These are phyloP conservation scores for Amanita inopinata DNA, from an alignment of 768 basidiomycete species.

Conservation along the genomic window DNA sequence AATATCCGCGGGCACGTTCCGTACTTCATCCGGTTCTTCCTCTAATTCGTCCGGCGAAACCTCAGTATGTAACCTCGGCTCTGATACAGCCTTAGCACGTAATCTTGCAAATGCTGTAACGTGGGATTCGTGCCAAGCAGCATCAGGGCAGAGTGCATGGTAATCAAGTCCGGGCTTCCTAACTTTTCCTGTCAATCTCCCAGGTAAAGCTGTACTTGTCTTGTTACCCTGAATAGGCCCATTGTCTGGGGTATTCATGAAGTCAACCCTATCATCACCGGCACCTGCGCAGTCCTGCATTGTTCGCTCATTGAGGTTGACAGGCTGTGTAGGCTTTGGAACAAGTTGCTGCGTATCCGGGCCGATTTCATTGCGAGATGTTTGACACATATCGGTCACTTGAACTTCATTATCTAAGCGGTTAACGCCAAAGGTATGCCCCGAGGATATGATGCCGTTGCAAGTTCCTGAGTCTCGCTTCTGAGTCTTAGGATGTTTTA, in stretches of 20 bases:
- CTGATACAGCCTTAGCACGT: slow-evolving; percentile 26
- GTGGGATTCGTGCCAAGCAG: slow-evolving; percentile 6
- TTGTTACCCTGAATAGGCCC: no score
- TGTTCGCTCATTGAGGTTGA: background rate
- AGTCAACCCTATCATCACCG: no score
- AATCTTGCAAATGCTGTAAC: slow-evolving; percentile 26
- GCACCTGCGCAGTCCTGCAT: background rate
- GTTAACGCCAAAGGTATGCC: no score
- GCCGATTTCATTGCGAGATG: no score
- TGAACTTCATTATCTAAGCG: no score
- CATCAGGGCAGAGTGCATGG: background rate
- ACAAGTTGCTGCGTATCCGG: background rate
- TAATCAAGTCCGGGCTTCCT: background rate
- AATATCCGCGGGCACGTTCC: slow-evolving; percentile 29
- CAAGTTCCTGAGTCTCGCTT: no score
- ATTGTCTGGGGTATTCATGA: no score
- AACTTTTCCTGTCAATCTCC: background rate
- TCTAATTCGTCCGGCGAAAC: slow-evolving; percentile 1
- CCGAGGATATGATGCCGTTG: no score
- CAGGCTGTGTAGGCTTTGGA: background rate
- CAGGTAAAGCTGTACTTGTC: background rate
- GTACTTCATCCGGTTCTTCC: slow-evolving; percentile 8
- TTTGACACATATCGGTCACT: no score
- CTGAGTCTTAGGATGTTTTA: no score
- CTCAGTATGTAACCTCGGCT: slow-evolving; percentile 6